These are phyloP conservation scores for Penicillium sp. DNA, from an alignment of 2,329 filamentous ascomycete species.

Conservation along the genomic window DNA sequence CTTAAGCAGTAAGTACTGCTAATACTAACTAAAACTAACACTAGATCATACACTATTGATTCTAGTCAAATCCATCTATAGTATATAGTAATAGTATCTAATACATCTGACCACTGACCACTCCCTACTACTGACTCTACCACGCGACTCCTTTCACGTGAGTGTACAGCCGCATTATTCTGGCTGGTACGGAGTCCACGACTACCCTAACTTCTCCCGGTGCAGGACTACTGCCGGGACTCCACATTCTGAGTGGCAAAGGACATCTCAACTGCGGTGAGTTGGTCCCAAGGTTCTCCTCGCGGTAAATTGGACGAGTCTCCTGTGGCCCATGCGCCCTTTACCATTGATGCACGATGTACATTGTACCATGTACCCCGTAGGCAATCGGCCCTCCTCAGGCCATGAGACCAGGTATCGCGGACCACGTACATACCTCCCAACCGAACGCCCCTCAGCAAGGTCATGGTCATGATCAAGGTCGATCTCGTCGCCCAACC, in stretches of 20 bases:
- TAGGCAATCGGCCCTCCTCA: too few relatives aligned
- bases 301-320: conserved; percentile 20
- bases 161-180: neutral
- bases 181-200: too few relatives aligned
- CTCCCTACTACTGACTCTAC: neutral
- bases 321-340: conserved; percentile 14
- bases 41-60: too few relatives aligned
- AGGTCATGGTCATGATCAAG: neutral
- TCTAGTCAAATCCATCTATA: too few relatives aligned
- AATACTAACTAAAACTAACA: too few relatives aligned
- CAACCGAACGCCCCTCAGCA: neutral
- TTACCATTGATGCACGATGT: neutral
- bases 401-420: neutral
- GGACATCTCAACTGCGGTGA: neutral
- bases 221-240: too few relatives aligned
- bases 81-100: too few relatives aligned
- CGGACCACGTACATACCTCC: conserved; percentile 2
- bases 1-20: neutral
- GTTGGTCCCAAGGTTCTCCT: neutral
- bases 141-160: neutral
- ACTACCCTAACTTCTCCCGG: too few relatives aligned
- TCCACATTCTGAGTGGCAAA: too few relatives aligned
- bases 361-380: too few relatives aligned
- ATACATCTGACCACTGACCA: neutral
- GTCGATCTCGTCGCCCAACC: conserved; percentile 2